Base-by-base conservation (phyloP, 1,284 basidiomycete genomes). In the Cutaneotrichosporon daszewskae region DNA sequence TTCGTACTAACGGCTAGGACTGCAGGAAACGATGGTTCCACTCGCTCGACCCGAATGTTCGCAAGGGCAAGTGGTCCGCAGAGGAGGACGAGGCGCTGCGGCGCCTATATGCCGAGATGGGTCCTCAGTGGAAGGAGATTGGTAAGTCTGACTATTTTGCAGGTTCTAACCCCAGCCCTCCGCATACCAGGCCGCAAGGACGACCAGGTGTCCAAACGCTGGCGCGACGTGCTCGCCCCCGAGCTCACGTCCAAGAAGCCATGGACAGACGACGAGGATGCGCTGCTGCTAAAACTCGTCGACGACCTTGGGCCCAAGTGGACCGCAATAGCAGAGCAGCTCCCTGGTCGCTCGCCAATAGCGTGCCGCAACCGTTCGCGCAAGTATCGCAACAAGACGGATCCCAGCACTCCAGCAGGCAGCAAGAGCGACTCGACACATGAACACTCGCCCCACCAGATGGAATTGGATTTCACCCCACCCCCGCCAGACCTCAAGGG, bases 11-110 rank as follows among this genome's bases (percentile, higher is more conserved):
- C 28, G 18, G 16, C 7, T 26, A 57, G 55, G 55, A 54, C 41
- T 57, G 55, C 37, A 23, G 47, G 18, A 57, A 57, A 27, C 48
- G 55, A 19, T 57, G 55, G 53, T 57, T 54, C 34, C 45, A 57
- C 31, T 40, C 43, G 3, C 48, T 57, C 10, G 55, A 57, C 38
- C 55, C 55, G 1, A 35, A 27, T 11, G 40, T 57, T 17, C 44
- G 46, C 11, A 57, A 57, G 37, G 55, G 55, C n/a, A 40, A 44
- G 24, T 57, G 55, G 55, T 45, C 53, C 3, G n/a, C 25, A 13
- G 47, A 50, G 17, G 55, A 57, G 29, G 55, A 57, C 46, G 48
- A 39, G 3, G 37, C 42, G 13, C 38, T 57, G 20, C 50, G 50
- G 25, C 36, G 31, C 10, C 39, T 47, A 2, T 55, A 51, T 36